Conservation (phyloP, 129 eudicot genomes). For the Oenanthe sinensis region DNA sequence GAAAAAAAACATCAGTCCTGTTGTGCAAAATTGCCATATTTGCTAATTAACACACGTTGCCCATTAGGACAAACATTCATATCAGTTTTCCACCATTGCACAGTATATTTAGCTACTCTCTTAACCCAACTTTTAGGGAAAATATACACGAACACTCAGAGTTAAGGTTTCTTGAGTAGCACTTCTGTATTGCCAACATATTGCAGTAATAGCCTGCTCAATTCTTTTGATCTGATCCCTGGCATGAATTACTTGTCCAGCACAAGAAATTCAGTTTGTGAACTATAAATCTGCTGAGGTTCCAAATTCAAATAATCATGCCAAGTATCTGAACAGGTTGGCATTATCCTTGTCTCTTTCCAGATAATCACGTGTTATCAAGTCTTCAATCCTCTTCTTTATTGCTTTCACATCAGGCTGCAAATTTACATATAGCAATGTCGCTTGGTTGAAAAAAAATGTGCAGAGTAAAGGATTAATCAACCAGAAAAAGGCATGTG, state of each 20-base stretch:
- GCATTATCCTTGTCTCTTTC: slow-evolving; percentile 56
- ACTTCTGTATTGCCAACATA: not conserved
- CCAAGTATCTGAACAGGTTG: slow-evolving; percentile 44
- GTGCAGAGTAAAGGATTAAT: not conserved
- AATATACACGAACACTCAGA: slow-evolving; percentile 12
- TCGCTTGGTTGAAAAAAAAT: not conserved
- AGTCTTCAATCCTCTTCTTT: slow-evolving; percentile 54
- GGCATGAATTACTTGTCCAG: not conserved
- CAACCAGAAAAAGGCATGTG: not conserved
- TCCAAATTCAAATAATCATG: slow-evolving; percentile 14
- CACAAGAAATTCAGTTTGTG: not conserved
- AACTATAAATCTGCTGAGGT: not conserved
- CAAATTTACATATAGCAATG: not conserved
- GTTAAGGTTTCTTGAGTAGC: not conserved
- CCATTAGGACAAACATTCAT: not conserved
- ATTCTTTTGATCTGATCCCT: not conserved
- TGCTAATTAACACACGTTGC: not conserved
- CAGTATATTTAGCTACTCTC: not conserved
- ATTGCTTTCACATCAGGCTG: slow-evolving; percentile 61
- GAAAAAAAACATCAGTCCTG: not conserved
- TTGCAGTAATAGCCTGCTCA: not conserved
- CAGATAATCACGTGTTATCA: slow-evolving; percentile 51
- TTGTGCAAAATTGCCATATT: not conserved
- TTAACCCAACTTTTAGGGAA: not conserved
- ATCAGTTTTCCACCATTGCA: not conserved